A percentile compares a stretch with the other conserved stretches of the same genome.
Conservation (phyloP, 306 rosid species). For the Dryas octopetala region DNA sequence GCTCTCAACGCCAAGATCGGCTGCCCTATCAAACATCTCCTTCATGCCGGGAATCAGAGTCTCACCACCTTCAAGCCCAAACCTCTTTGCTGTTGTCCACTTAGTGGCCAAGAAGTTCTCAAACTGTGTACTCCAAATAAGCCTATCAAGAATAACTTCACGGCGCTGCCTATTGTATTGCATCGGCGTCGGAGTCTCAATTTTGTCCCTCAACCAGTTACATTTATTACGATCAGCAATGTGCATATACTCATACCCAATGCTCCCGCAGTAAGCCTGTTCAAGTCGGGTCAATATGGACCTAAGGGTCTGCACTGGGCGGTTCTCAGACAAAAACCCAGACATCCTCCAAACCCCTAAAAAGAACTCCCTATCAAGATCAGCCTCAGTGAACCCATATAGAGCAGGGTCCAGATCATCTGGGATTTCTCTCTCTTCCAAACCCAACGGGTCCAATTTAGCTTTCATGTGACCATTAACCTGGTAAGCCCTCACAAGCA, state of each 20-base stretch:
- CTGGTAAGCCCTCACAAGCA: conserved; percentile 92
- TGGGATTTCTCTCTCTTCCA: conserved; percentile 65
- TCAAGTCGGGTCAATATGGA: conserved; percentile 90
- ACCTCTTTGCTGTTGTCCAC: conserved; percentile 93
- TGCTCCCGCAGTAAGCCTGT: conserved; percentile 94
- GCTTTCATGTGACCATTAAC: conserved; percentile 97
- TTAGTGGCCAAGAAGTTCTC: conserved; percentile 94
- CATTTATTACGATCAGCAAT: conserved; percentile 80
- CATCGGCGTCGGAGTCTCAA: conserved; percentile 75
- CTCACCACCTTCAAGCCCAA: conserved; percentile 94
- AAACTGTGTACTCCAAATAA: conserved; percentile 86
- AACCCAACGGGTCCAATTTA: conserved; percentile 71
- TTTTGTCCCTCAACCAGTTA: conserved; percentile 89
- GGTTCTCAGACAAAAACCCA: conserved; percentile 96
- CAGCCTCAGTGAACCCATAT: conserved; percentile 89
- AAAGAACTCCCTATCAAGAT: conserved; percentile 94
- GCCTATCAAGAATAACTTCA: conserved; percentile 86
- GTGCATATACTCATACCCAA: conserved; percentile 97
- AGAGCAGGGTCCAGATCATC: conserved; percentile 84
- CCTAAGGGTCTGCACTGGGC: conserved; percentile 89
- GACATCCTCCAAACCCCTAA: conserved; percentile 96
- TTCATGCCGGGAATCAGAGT: conserved; percentile 96
- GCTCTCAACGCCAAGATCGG: conserved; percentile 98
- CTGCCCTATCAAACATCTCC: conserved; percentile 87
- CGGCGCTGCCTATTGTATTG: conserved; percentile 73